Evolutionary conservation across 2,329 filamentous ascomycete species (phyloP).

Genomic region (Trichoderma simmonsii): DNA sequence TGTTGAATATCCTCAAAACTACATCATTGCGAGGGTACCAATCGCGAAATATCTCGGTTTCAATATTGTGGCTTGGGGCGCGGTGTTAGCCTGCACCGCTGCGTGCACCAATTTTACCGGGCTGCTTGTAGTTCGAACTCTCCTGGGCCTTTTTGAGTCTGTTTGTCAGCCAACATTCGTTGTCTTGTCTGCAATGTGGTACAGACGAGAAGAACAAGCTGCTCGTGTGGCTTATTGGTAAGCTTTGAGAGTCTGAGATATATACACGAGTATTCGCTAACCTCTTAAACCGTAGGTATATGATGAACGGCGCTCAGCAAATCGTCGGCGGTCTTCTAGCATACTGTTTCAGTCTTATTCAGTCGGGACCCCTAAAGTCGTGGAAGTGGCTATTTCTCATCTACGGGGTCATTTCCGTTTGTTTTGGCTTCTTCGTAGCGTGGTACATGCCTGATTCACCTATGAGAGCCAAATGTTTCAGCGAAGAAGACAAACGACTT

Average conservation of each 20-base stretch:
- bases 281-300: background rate
- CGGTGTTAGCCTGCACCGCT: constrained; percentile 3
- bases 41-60: constrained; percentile 11
- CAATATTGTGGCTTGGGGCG: constrained; percentile 8
- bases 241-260: background rate
- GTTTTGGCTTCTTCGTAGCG: constrained; percentile 1
- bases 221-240: constrained; percentile 6
- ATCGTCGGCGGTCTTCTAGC: constrained; percentile 13
- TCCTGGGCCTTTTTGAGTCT: constrained; percentile 10
- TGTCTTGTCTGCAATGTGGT: constrained; percentile 9
- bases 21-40: background rate
- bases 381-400: constrained; percentile 8
- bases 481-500: constrained; percentile 5
- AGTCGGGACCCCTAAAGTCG: background rate
- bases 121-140: background rate
- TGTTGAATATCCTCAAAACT: constrained; percentile 13
- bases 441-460: constrained; percentile 12
- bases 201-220: constrained; percentile 8
- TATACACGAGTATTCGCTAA: background rate
- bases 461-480: constrained; percentile 10
- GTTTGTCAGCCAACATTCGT: constrained; percentile 10
- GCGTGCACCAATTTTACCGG: background rate
- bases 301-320: constrained; percentile 14
- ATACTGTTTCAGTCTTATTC: constrained; percentile 7
- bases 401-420: background rate